Base-by-base conservation (phyloP, 495 filamentous ascomycete genomes). In the Penicillium lividum region DNA sequence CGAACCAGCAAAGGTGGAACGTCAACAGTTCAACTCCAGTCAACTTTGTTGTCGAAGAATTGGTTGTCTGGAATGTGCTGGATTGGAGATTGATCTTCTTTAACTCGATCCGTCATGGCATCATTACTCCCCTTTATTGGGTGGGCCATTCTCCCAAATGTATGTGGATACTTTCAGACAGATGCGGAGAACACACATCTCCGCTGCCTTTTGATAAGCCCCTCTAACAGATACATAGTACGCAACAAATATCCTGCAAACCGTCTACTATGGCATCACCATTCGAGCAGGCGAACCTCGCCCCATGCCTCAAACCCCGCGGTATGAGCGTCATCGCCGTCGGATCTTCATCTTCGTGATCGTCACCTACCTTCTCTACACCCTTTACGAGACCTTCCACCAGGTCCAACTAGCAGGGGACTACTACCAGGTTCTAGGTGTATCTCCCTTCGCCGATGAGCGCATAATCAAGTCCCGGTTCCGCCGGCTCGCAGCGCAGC, bases 351-450 rank as follows among this genome's bases (percentile, higher is more conserved):
- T 92, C 69, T 70, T 84, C 51, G 89, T 98, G 61, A 88, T 97
- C 16, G 72, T 86, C 40, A 68, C 83, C 45, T 98, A 98, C 74
- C 88, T 98, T 18, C 74, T 90, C 58, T 98, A 97, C 78, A 97
- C 90, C 34, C 86, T 98, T 64, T 97, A 92, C 76, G 93, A 98
- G 75, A 87, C 89, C 54, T 91, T 96, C 79, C 87, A 89, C 73
- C 82, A 89, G 46, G 75, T 98, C 3, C 88, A 84, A 42, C 77
- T 80, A 53, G 75, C 78, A 0, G 84, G 87, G 25, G 83, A 89
- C 77, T 96, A 89, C 76, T 98, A 97, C 74, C 73, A 82, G 46
- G 83, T 83, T 44, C 80, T 98, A 0, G 83, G 82, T 15, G 78
- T 96, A 0, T 80, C 86, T 8, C 80, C 85, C 30, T 68, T 82